Percentiles rank a stretch among this genome's conserved stretches.
phyloP scores from a whole-genome alignment of 257 asterid genomes.

The Solanum peruvianum region DNA sequence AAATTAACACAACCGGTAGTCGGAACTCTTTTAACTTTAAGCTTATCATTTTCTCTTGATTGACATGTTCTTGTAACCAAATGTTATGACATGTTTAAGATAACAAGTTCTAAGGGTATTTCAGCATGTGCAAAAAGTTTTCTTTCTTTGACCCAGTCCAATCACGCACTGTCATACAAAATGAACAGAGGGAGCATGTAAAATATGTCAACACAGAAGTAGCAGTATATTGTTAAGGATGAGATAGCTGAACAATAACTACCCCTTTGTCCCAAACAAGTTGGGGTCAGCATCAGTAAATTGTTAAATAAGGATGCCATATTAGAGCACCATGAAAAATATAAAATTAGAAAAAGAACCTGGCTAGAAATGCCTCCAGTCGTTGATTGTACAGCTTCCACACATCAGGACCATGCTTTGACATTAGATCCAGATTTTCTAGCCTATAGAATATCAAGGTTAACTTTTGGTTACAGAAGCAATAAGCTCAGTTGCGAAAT shows the following conservation, averaged over 20 bases:
- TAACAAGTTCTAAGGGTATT: background rate
- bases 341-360: slow-evolving; percentile 22
- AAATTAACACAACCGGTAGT: background rate
- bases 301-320: background rate
- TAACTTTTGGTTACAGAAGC: background rate
- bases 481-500: background rate
- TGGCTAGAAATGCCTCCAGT: slow-evolving; percentile 70
- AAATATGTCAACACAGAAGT: background rate
- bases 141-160: background rate
- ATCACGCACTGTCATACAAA: background rate
- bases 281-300: background rate
- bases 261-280: background rate
- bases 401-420: slow-evolving; percentile 84
- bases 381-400: slow-evolving; percentile 85
- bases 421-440: slow-evolving; percentile 88
- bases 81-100: background rate
- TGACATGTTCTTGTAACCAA: background rate
- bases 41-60: background rate
- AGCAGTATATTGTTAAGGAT: background rate
- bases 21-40: background rate
- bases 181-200: background rate
- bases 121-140: background rate
- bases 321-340: background rate
- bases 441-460: slow-evolving; percentile 32
- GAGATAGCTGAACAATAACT: background rate